These are phyloP conservation scores for Leccinum solheimii DNA, from an alignment of 1,284 basidiomycete genomes.

Conservation along the genomic window DNA sequence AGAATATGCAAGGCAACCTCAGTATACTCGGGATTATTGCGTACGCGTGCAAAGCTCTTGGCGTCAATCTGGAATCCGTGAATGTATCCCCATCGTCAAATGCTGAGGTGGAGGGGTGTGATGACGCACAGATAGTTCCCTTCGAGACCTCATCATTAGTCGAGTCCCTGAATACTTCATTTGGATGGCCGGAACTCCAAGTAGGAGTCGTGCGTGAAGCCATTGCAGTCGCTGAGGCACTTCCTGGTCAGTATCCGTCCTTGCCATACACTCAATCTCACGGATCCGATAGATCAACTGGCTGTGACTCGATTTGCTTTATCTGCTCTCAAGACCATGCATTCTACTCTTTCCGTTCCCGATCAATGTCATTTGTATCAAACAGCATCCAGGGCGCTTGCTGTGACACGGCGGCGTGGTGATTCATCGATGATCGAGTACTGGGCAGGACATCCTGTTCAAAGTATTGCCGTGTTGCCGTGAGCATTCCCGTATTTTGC, in stretches of 20 bases:
- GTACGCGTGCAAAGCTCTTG: slow-evolving; percentile 74
- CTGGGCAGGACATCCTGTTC: slow-evolving; percentile 80
- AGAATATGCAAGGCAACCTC: slow-evolving; percentile 75
- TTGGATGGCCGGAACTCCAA: slow-evolving; percentile 94
- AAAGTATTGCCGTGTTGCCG: slow-evolving; percentile 78
- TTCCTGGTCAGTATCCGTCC: slow-evolving; percentile 67
- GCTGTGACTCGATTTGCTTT: slow-evolving; percentile 77
- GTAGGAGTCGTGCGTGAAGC: slow-evolving; percentile 89
- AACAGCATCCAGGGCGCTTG: slow-evolving; percentile 66
- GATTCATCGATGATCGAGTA: slow-evolving; percentile 70
- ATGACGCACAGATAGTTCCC: slow-evolving; percentile 28
- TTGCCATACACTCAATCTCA: slow-evolving; percentile 14
- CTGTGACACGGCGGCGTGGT: slow-evolving; percentile 74
- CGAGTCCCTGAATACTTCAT: slow-evolving; percentile 50
- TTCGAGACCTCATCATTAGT: slow-evolving; percentile 14
- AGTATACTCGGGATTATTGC: slow-evolving; percentile 74
- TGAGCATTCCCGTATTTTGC: slow-evolving; percentile 41
- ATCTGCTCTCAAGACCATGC: slow-evolving; percentile 72
- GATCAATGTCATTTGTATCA: slow-evolving; percentile 81
- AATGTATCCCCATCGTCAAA: slow-evolving; percentile 42
- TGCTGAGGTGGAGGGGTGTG: slow-evolving; percentile 6
- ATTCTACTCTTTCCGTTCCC: slow-evolving; percentile 61
- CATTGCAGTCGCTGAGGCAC: slow-evolving; percentile 83
- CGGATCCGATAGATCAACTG: slow-evolving; percentile 58
- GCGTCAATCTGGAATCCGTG: slow-evolving; percentile 74